Evolutionary conservation across 768 basidiomycete genomes (phyloP).

Genomic region (Strobilomyces echinocephalus): DNA sequence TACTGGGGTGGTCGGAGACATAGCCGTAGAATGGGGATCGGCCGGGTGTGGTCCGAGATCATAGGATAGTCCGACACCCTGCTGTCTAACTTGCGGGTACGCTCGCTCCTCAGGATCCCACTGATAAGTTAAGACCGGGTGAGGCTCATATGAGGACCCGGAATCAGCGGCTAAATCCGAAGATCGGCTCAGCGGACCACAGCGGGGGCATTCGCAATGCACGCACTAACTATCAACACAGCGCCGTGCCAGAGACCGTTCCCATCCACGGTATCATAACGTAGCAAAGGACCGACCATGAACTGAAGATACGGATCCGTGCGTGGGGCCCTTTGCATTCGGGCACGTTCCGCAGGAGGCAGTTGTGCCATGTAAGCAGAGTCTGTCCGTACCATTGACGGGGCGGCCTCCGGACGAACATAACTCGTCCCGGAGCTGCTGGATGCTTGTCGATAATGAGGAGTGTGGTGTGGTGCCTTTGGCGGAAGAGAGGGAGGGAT

Average conservation of each 20-base stretch:
- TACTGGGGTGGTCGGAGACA: slow-evolving; percentile 22
- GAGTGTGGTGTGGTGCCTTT: slow-evolving; percentile 29
- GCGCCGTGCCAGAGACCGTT: slow-evolving; percentile 83
- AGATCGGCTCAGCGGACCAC: neutral
- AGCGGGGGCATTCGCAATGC: neutral
- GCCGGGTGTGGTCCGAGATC: slow-evolving; percentile 72
- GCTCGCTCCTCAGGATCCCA: slow-evolving; percentile 60
- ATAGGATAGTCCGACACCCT: slow-evolving; percentile 33
- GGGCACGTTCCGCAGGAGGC: slow-evolving; percentile 63
- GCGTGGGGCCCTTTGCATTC: slow-evolving; percentile 48
- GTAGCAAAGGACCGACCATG: slow-evolving; percentile 88
- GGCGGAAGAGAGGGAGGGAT: slow-evolving; percentile 41
- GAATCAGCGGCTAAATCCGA: slow-evolving; percentile 59
- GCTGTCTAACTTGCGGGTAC: slow-evolving; percentile 11
- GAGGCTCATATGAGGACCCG: slow-evolving; percentile 73
- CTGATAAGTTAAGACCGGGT: slow-evolving; percentile 61
- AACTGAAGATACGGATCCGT: slow-evolving; percentile 84
- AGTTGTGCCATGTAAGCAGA: slow-evolving; percentile 43
- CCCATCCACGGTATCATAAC: slow-evolving; percentile 83
- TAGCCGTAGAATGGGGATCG: slow-evolving; percentile 55
- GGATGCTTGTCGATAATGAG: slow-evolving; percentile 6
- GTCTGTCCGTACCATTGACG: slow-evolving; percentile 4
- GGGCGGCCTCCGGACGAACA: slow-evolving; percentile 6
- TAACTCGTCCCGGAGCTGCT: slow-evolving; percentile 28
- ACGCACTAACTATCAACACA: slow-evolving; percentile 83